These are phyloP conservation scores for Podospora pseudopauciseta DNA, from an alignment of 495 filamentous ascomycete genomes.

Conservation along the genomic window DNA sequence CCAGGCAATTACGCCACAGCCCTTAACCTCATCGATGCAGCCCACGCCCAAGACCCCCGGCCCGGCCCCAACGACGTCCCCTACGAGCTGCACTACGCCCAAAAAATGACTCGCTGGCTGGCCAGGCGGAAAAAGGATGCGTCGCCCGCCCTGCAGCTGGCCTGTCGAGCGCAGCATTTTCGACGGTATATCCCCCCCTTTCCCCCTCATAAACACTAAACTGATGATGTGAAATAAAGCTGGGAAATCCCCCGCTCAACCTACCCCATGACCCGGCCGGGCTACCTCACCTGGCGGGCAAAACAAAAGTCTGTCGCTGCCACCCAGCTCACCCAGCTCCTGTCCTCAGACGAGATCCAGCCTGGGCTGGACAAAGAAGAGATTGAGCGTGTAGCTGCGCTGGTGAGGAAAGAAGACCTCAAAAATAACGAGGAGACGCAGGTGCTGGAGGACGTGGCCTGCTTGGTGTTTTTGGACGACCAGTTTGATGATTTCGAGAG, in stretches of 20 bases:
- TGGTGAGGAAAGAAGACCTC: conserved; percentile 65
- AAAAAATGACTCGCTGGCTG: conserved; percentile 72
- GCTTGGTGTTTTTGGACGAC: conserved; percentile 80
- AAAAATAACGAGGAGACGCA: conserved; percentile 62
- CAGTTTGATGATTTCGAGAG: conserved; percentile 74
- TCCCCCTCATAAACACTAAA: background rate
- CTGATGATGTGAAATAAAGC: conserved; percentile 35
- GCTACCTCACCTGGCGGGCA: conserved; percentile 73
- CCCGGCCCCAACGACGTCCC: conserved; percentile 45
- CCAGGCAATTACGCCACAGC: conserved; percentile 39
- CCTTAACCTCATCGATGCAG: conserved; percentile 64
- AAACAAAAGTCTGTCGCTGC: conserved; percentile 69
- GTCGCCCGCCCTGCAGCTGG: conserved; percentile 61
- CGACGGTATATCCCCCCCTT: conserved; percentile 29
- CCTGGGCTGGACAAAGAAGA: conserved; percentile 37
- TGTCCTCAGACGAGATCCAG: conserved; percentile 43
- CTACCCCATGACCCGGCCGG: conserved; percentile 65
- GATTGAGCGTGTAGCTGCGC: conserved; percentile 49
- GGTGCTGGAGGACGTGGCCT: conserved; percentile 78
- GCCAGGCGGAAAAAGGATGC: conserved; percentile 50
- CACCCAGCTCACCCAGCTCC: conserved; percentile 51
- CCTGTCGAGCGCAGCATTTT: conserved; percentile 79
- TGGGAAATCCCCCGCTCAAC: conserved; percentile 72
- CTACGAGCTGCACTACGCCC: conserved; percentile 76
- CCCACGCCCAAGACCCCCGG: conserved; percentile 65